Percentiles rank a stretch among this genome's conserved stretches.
Conservation (phyloP, 768 basidiomycete genomes). For the Termitomyces sp. region DNA sequence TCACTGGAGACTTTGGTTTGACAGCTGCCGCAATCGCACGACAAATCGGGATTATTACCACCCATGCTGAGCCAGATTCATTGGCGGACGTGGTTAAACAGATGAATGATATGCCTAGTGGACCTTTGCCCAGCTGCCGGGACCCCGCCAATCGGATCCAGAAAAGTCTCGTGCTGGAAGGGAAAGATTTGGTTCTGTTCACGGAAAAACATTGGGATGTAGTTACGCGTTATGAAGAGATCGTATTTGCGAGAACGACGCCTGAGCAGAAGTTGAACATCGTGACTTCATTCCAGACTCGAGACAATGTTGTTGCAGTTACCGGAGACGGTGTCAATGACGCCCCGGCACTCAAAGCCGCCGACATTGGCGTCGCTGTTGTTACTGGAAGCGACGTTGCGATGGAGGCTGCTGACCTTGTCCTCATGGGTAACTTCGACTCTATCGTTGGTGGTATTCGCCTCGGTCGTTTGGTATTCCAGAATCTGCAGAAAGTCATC, state of each 20-base stretch:
- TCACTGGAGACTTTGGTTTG: slow-evolving; percentile 51
- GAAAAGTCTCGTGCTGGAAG: slow-evolving; percentile 34
- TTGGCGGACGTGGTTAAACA: slow-evolving; percentile 5
- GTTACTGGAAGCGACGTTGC: slow-evolving; percentile 38
- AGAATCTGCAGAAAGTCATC: slow-evolving; percentile 51
- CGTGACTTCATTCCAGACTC: slow-evolving; percentile 43
- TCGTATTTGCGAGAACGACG: slow-evolving; percentile 50
- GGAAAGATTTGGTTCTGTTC: slow-evolving; percentile 35
- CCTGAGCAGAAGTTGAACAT: slow-evolving; percentile 56
- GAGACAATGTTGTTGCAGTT: slow-evolving; percentile 45
- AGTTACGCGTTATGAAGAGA: slow-evolving; percentile 30
- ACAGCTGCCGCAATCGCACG: slow-evolving; percentile 47
- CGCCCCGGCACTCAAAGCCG: slow-evolving; percentile 42
- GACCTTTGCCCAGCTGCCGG: slow-evolving; percentile 3
- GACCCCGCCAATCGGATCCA: slow-evolving; percentile 27
- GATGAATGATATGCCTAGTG: slow-evolving; percentile 3
- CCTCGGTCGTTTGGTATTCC: slow-evolving; percentile 54
- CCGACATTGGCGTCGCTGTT: slow-evolving; percentile 53
- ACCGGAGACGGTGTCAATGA: slow-evolving; percentile 57
- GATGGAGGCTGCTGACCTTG: slow-evolving; percentile 43
- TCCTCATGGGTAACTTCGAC: slow-evolving; percentile 41
- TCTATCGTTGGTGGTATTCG: slow-evolving; percentile 54
- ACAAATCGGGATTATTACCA: slow-evolving; percentile 37
- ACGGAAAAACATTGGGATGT: slow-evolving; percentile 33
- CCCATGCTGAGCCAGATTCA: slow-evolving; percentile 18